phyloP scores from a whole-genome alignment of 805 yeast genomes.

The Saccharomyces kudriavzevii region DNA sequence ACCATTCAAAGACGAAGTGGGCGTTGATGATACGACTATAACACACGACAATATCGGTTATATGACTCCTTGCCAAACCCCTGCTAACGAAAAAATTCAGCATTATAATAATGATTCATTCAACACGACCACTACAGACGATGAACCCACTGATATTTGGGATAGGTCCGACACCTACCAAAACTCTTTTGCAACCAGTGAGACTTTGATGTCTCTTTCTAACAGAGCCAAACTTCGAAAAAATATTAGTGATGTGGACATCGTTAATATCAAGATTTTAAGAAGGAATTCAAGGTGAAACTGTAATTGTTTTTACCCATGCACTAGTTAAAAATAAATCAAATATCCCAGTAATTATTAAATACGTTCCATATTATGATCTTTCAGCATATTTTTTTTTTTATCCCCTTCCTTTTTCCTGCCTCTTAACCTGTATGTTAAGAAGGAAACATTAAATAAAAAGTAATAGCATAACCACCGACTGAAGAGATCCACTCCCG shows the following conservation, averaged over 20 bases:
- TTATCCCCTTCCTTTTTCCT: background rate
- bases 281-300: background rate
- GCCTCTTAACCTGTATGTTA: background rate
- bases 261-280: background rate
- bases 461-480: background rate
- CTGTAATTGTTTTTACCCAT: background rate
- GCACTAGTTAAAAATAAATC: background rate
- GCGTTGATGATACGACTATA: background rate
- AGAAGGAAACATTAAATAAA: background rate
- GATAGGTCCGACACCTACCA: background rate
- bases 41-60: background rate
- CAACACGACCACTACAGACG: background rate
- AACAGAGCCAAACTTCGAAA: background rate
- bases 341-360: background rate
- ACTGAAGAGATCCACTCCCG: background rate
- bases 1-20: background rate
- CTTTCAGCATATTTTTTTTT: background rate
- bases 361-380: background rate
- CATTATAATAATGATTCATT: background rate
- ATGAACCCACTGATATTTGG: background rate
- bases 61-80: background rate
- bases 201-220: background rate
- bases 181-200: background rate
- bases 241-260: background rate
- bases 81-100: background rate